A percentile compares a stretch with the other conserved stretches of the same genome.
Conservation (phyloP, 805 yeast genomes). For the Cyberlindnera xylosilytica region DNA sequence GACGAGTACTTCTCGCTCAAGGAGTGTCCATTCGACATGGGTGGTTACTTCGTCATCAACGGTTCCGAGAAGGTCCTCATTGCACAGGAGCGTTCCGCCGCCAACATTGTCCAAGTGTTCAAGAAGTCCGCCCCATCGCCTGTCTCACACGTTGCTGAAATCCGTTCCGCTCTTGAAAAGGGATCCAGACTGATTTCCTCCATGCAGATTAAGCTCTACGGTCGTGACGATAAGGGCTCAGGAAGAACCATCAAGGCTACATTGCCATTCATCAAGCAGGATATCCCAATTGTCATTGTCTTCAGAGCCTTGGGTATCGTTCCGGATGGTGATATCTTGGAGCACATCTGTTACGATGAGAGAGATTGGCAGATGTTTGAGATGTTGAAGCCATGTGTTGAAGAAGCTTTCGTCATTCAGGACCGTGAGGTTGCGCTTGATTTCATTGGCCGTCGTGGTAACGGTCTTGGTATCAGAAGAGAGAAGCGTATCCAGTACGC, state of each 20-base stretch:
- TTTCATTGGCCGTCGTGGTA: conserved; percentile 97
- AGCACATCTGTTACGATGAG: conserved; percentile 96
- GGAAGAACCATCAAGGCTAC: conserved; percentile 93
- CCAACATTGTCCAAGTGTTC: conserved; percentile 97
- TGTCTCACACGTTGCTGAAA: conserved; percentile 92
- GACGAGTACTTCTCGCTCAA: conserved; percentile 92
- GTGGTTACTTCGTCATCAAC: conserved; percentile 97
- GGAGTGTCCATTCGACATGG: conserved; percentile 99
- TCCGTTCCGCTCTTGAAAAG: conserved; percentile 93
- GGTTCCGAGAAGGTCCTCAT: conserved; percentile 98
- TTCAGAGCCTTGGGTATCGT: conserved; percentile 98
- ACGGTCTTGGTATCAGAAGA: conserved; percentile 91
- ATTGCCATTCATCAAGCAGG: conserved; percentile 93
- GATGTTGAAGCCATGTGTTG: conserved; percentile 98
- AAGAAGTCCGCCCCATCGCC: conserved; percentile 98
- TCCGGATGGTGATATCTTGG: conserved; percentile 98
- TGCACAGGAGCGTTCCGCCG: conserved; percentile 98
- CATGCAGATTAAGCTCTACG: conserved; percentile 88
- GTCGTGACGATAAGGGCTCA: conserved; percentile 71
- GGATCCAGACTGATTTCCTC: conserved; percentile 94
- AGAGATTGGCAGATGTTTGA: conserved; percentile 99
- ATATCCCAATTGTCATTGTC: conserved; percentile 94
- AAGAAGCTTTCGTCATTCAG: conserved; percentile 97
- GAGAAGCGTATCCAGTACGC: conserved; percentile 99
- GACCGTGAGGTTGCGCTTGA: conserved; percentile 98